phyloP scores from a whole-genome alignment of 2,329 filamentous ascomycete species.

The Ploettnerulaceae sp. region DNA sequence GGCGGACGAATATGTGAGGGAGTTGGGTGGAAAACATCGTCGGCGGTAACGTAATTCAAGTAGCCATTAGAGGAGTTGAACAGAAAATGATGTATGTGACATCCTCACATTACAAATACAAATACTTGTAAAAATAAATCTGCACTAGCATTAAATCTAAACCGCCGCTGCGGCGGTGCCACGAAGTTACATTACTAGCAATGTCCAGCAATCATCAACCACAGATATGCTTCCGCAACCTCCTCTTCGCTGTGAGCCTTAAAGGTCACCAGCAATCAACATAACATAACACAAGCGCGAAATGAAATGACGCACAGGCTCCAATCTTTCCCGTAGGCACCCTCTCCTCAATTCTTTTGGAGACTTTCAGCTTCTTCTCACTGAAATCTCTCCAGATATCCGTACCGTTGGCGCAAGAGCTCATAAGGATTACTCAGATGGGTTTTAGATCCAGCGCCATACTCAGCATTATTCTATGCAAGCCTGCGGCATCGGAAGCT shows the following conservation, averaged over 20 bases:
- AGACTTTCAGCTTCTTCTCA: slow-evolving; percentile 34
- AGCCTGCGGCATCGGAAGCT: slow-evolving; percentile 44
- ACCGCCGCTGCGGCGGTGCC: slow-evolving; percentile 15
- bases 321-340: slow-evolving; percentile 20
- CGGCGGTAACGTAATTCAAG: neutral
- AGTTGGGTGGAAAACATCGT: slow-evolving; percentile 32
- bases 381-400: slow-evolving; percentile 37
- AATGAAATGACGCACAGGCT: slow-evolving; percentile 13
- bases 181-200: slow-evolving; percentile 33
- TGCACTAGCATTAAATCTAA: slow-evolving; percentile 1
- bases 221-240: slow-evolving; percentile 41
- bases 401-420: slow-evolving; percentile 50
- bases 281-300: neutral
- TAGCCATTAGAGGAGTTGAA: neutral
- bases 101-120: neutral
- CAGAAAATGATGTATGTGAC: neutral
- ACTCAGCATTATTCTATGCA: slow-evolving; percentile 48
- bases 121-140: neutral
- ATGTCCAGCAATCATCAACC: slow-evolving; percentile 40
- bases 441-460: slow-evolving; percentile 61
- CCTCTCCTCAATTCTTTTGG: slow-evolving; percentile 23
- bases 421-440: slow-evolving; percentile 57
- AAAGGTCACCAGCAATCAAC: slow-evolving; percentile 1
- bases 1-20: slow-evolving; percentile 48
- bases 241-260: slow-evolving; percentile 34